Conservation (phyloP, 208 protist genomes). For the Porcisia deanei region DNA sequence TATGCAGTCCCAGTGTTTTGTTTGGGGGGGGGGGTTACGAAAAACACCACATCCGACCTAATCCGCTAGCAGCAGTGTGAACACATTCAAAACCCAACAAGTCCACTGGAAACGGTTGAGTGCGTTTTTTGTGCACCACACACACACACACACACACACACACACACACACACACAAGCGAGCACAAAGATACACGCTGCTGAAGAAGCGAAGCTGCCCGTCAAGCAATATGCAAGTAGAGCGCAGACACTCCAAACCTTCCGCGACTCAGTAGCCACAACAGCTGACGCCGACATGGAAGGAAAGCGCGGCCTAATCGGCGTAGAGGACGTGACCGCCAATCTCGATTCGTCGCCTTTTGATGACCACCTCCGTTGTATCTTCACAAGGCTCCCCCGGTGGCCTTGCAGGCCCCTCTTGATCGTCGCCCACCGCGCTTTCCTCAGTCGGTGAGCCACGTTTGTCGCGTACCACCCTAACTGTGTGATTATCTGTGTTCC, state of each 20-base stretch:
- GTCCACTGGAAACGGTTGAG: not conserved
- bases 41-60: no score
- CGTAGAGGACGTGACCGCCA: constrained; percentile 61
- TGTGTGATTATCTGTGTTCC: constrained; percentile 33
- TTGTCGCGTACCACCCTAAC: constrained; percentile 22
- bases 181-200: not conserved
- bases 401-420: constrained; percentile 12
- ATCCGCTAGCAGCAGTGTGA: not conserved
- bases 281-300: not conserved
- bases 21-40: not conserved
- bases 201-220: not conserved
- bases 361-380: constrained; percentile 9
- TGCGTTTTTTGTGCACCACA: not conserved
- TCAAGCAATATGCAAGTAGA: not conserved
- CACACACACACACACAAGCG: not conserved
- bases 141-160: not conserved
- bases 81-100: not conserved
- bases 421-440: constrained; percentile 17
- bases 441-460: constrained; percentile 5
- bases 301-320: constrained; percentile 17
- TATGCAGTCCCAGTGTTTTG: not conserved
- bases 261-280: not conserved
- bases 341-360: constrained; percentile 61
- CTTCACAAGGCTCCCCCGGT: not conserved
- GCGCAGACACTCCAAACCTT: not conserved